A percentile compares a stretch with the other conserved stretches of the same genome.
Evolutionary conservation across 257 asterid genomes (phyloP).

Genomic region (Petrea volubilis): DNA sequence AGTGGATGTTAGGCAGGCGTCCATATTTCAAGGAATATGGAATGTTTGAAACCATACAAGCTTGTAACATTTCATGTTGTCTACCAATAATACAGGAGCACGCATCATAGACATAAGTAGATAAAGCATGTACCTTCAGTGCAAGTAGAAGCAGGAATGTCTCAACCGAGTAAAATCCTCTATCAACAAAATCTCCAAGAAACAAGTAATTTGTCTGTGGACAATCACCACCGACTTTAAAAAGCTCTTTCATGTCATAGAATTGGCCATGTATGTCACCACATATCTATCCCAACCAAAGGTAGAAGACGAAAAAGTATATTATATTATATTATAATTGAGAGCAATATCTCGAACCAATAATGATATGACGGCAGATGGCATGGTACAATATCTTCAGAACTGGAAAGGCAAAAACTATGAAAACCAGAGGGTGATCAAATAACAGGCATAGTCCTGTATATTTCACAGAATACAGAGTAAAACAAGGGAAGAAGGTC

Average conservation of each 20-base stretch:
- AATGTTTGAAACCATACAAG: neutral
- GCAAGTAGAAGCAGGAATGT: slow-evolving; percentile 95
- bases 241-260: slow-evolving; percentile 97
- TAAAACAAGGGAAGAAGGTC: too few relatives aligned
- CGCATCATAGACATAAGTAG: slow-evolving; percentile 8
- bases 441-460: too few relatives aligned
- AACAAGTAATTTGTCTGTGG: slow-evolving; percentile 92
- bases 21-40: slow-evolving; percentile 11
- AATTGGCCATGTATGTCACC: slow-evolving; percentile 99
- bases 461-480: too few relatives aligned
- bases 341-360: slow-evolving; percentile 11
- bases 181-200: slow-evolving; percentile 97
- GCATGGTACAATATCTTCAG: neutral
- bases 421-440: neutral
- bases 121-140: slow-evolving; percentile 65
- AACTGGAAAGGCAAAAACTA: neutral
- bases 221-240: slow-evolving; percentile 95
- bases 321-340: slow-evolving; percentile 6
- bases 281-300: slow-evolving; percentile 67
- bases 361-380: neutral
- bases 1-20: slow-evolving; percentile 17
- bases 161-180: slow-evolving; percentile 98
- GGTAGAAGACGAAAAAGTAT: slow-evolving; percentile 1
- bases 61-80: slow-evolving; percentile 2
- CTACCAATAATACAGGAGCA: neutral